Evolutionary conservation across 257 asterid species (phyloP), one percentile per base, ranked within the genome.

Genomic region (Penstemon barbatus): DNA sequence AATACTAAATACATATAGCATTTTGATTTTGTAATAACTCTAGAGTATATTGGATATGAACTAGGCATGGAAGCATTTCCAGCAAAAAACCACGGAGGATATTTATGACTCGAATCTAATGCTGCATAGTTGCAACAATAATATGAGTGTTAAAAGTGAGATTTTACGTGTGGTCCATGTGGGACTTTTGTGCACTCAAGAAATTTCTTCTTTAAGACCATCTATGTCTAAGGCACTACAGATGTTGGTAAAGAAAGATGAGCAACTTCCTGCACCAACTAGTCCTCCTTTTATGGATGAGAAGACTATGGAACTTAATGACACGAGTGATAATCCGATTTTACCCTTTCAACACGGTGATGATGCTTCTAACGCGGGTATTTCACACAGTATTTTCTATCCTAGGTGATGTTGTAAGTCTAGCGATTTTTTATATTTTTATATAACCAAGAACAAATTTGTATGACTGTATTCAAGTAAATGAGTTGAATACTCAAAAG

Each of bases 31-130:
- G 57, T 44, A 7, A 7, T 66, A 13, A 46, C n/a, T 46, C 6
- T 64, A 18, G 48, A 55, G 44, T 12, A 33, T 61, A n/a, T 38
- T 44, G 61, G 19, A 25, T 25, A 62, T 55, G 65, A 38, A 59
- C 62, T 73, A 89, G 96, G 81, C 77, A 8, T 89, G 96, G 96
- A 79, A 37, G 63, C 86, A 89, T 77, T 89, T 85, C 81, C 88
- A 85, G 78, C 74, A 80, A 55, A 69, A 59, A 60, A 79, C 69
- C 4, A 82, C 68, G 37, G 84, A 87, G 10, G 87, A 87, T 78
- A 75, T 89, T 53, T 71, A 81, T 37, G 96, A 89, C 70, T 87
- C 90, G 1, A 87, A 74, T 74, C 81, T 89, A 44, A 70, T 70
- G 87, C 59, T 81, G 66, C 81, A 85, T 53, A 79, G 79, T 59